A percentile compares a stretch with the other conserved stretches of the same genome.
Conservation (phyloP, 139 green algal species). For the Picocystis salinarum region DNA sequence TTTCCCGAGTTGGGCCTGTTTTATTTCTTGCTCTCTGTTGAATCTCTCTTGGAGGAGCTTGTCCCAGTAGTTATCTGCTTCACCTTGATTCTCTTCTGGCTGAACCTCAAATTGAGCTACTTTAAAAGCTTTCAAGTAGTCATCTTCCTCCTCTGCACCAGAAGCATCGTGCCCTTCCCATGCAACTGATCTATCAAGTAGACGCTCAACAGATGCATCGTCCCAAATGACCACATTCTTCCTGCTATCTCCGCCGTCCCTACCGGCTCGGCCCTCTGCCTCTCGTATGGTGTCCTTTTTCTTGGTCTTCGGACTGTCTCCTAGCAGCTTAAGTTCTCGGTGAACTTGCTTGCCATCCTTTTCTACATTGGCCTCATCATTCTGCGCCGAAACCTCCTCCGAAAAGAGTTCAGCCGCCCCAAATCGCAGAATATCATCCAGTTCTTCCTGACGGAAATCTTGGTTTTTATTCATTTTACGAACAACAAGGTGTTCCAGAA, state of each 20-base stretch:
- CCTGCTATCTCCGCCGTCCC: slow-evolving; percentile 13
- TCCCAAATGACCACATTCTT: slow-evolving; percentile 38
- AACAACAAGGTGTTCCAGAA: slow-evolving; percentile 73
- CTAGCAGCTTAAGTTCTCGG: not conserved
- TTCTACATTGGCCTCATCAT: slow-evolving; percentile 2
- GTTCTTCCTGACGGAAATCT: slow-evolving; percentile 32
- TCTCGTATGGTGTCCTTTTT: slow-evolving; percentile 11
- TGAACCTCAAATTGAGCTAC: slow-evolving; percentile 10
- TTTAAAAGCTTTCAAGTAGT: slow-evolving; percentile 22
- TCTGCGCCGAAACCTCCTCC: not conserved
- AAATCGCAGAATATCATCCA: slow-evolving; percentile 66
- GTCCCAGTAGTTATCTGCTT: slow-evolving; percentile 2
- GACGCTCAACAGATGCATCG: slow-evolving; percentile 36
- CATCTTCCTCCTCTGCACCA: slow-evolving; percentile 3
- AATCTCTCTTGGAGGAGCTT: slow-evolving; percentile 1
- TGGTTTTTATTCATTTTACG: slow-evolving; percentile 20
- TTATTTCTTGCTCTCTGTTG: not conserved
- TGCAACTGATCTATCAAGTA: slow-evolving; percentile 36
- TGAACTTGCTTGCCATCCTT: not conserved
- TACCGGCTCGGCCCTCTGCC: slow-evolving; percentile 7
- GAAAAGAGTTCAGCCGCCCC: slow-evolving; percentile 16
- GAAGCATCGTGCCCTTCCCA: slow-evolving; percentile 1
- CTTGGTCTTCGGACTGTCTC: not conserved
- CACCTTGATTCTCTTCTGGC: not conserved
- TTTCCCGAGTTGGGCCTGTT: slow-evolving; percentile 5